Conservation (phyloP, 257 asterid genomes). For the Plantago elongata region DNA sequence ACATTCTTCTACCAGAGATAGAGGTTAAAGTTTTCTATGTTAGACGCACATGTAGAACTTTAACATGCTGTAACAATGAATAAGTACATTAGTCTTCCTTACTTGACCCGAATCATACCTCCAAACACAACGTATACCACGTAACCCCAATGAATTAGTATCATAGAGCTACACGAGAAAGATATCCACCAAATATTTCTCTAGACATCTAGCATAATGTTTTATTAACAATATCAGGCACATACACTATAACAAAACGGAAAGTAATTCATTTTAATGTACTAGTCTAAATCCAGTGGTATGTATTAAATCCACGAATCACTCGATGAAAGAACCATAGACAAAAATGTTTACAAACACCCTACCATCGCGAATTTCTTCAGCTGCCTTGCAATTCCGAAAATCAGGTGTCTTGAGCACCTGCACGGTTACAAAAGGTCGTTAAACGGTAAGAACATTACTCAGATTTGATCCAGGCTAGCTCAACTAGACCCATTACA, state of each 20-base stretch:
- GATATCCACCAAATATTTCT: not conserved
- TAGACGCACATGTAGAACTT: too few species aligned
- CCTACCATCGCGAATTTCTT: conserved; percentile 61
- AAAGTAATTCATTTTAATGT: not conserved
- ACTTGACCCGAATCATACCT: not conserved
- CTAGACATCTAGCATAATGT: not conserved
- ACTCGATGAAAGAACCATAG: not conserved
- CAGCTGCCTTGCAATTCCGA: conserved; percentile 76
- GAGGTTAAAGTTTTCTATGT: too few species aligned
- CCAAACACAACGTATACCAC: not conserved
- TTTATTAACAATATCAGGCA: not conserved
- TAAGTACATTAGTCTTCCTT: not conserved
- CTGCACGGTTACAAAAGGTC: conserved; percentile 39
- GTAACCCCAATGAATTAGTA: not conserved
- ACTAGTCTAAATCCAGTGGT: not conserved
- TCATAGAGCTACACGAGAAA: not conserved
- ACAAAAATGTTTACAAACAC: conserved; percentile 12
- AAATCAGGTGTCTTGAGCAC: conserved; percentile 86
- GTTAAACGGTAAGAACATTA: not conserved
- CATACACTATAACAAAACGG: not conserved
- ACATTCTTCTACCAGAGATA: too few species aligned
- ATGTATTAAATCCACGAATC: not conserved
- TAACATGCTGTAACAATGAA: too few species aligned
- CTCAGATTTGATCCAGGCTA: not conserved
- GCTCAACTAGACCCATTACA: conserved; percentile 5